These are phyloP conservation scores for Syncephalastrum racemosum DNA, from an alignment of 371 early-diverging fungal genomes.

Conservation along the genomic window DNA sequence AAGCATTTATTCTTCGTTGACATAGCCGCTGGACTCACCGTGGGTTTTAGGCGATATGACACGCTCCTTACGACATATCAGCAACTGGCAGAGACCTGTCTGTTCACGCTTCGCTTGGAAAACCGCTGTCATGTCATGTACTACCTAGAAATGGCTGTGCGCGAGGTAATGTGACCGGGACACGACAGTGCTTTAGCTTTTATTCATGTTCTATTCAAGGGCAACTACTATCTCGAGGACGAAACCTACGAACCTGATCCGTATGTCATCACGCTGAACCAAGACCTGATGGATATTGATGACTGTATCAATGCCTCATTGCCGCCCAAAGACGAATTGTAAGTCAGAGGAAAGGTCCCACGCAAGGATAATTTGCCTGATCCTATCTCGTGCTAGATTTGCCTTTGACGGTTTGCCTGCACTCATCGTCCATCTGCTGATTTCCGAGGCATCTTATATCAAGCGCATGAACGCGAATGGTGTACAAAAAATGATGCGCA, in stretches of 20 bases:
- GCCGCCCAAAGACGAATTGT: constrained; percentile 65
- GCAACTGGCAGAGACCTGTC: constrained; percentile 73
- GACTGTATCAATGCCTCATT: constrained; percentile 69
- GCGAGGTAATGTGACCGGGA: constrained; percentile 69
- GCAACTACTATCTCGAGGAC: constrained; percentile 72
- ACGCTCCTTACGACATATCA: constrained; percentile 61
- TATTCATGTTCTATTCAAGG: constrained; percentile 27
- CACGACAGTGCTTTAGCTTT: background rate
- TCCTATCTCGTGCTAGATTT: constrained; percentile 44
- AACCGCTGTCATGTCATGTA: constrained; percentile 85
- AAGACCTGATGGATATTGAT: constrained; percentile 74
- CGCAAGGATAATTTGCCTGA: no score
- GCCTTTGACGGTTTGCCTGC: constrained; percentile 82
- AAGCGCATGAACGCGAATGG: constrained; percentile 74
- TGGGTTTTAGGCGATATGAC: constrained; percentile 45
- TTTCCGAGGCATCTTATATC: constrained; percentile 72
- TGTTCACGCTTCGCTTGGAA: constrained; percentile 83
- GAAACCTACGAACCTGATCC: constrained; percentile 83
- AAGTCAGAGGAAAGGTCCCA: constrained; percentile 8
- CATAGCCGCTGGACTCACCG: background rate
- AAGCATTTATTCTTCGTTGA: background rate
- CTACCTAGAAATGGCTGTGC: constrained; percentile 85
- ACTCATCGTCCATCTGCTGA: constrained; percentile 71
- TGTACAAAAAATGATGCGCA: constrained; percentile 77
- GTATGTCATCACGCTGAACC: constrained; percentile 79